These are phyloP conservation scores for Vanderwaltozyma tropicalis DNA, from an alignment of 805 yeast genomes.

Conservation along the genomic window DNA sequence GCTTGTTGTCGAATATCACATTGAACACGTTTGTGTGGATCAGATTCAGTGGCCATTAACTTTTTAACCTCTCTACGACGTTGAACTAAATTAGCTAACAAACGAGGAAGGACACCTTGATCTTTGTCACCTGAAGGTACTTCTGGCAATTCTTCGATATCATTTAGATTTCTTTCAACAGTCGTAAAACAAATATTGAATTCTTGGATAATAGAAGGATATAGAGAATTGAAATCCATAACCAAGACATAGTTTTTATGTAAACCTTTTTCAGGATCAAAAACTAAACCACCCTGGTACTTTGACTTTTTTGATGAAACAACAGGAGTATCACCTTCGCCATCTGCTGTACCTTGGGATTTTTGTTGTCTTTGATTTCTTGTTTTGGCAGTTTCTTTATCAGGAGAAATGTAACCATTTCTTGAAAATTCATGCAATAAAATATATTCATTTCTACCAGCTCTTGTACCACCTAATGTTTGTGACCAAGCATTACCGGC, in stretches of 20 bases:
- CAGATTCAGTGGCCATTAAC: constrained; percentile 63
- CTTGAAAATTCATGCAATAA: constrained; percentile 82
- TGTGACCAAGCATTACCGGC: constrained; percentile 98
- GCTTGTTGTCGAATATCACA: constrained; percentile 95
- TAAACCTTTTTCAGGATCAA: constrained; percentile 92
- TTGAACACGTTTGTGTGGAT: constrained; percentile 60
- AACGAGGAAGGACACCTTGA: constrained; percentile 79
- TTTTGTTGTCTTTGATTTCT: constrained; percentile 29
- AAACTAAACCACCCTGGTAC: constrained; percentile 87
- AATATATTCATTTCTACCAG: constrained; percentile 91
- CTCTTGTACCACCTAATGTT: constrained; percentile 88
- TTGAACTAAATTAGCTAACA: constrained; percentile 72
- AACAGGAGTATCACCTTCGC: constrained; percentile 32
- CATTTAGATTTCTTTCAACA: constrained; percentile 54
- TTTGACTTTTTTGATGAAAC: constrained; percentile 54
- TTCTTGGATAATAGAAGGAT: constrained; percentile 95
- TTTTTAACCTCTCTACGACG: constrained; percentile 91
- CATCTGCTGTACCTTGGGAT: constrained; percentile 19
- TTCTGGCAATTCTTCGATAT: constrained; percentile 53
- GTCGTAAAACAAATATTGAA: constrained; percentile 96
- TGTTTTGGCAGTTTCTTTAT: constrained; percentile 45
- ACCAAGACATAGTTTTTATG: constrained; percentile 83
- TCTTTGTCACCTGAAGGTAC: constrained; percentile 48
- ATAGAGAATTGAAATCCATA: constrained; percentile 96
- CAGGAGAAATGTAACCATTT: constrained; percentile 78